These are phyloP conservation scores for Trichoderma koningii DNA, from an alignment of 2,329 filamentous ascomycete genomes.

Conservation along the genomic window DNA sequence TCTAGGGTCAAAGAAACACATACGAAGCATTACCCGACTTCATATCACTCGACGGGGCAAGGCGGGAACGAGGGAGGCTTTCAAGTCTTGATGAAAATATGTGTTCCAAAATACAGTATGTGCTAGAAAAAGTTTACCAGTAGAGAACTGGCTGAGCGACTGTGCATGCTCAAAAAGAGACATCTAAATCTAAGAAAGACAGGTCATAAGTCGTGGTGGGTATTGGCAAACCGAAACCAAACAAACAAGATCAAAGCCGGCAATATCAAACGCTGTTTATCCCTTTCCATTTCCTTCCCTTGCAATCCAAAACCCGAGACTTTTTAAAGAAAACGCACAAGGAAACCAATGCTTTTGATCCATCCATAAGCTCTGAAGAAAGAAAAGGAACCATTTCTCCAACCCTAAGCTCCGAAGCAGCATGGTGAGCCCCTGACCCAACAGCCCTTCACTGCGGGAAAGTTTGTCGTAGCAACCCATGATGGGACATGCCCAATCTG, in stretches of 20 bases:
- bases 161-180: conserved; percentile 7
- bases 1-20: neutral
- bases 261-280: conserved; percentile 13
- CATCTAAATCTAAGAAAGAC: conserved; percentile 20
- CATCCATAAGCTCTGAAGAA: conserved; percentile 2
- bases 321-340: no score
- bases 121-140: conserved; percentile 20
- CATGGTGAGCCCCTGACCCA: conserved; percentile 7
- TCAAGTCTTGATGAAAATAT: neutral
- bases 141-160: conserved; percentile 20
- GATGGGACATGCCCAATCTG: conserved; percentile 22
- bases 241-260: neutral
- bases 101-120: conserved; percentile 5
- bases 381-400: conserved; percentile 3
- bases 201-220: conserved; percentile 1
- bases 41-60: neutral
- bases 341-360: conserved; percentile 7
- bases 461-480: conserved; percentile 19
- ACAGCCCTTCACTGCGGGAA: conserved; percentile 10
- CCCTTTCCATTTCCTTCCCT: neutral
- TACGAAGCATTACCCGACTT: no score
- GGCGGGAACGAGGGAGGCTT: neutral
- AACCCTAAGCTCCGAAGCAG: conserved; percentile 18
- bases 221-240: conserved; percentile 20
- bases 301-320: neutral